Conservation (phyloP, 768 basidiomycete species). For the Cubamyces lactineus region DNA sequence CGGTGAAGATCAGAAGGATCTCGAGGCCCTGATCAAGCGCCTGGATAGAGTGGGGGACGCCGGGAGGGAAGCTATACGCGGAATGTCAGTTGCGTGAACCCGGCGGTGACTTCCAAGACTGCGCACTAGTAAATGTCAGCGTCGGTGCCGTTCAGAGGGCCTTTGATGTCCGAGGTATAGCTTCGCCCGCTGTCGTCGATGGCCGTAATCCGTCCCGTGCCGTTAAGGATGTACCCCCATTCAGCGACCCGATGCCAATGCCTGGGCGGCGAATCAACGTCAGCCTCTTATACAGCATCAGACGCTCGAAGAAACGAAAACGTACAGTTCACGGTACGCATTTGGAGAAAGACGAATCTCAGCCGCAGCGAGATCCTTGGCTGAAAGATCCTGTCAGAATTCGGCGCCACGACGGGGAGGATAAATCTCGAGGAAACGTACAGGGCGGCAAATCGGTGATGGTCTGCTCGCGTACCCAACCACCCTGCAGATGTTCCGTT, state of each 20-base stretch:
- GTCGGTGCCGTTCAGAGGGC: slow-evolving; percentile 28
- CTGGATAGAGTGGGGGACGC: slow-evolving; percentile 33
- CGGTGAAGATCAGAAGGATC: slow-evolving; percentile 33
- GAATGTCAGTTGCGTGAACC: neutral
- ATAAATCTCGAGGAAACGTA: slow-evolving; percentile 9
- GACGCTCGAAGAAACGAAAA: neutral
- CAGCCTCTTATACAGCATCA: neutral
- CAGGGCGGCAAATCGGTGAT: slow-evolving; percentile 35
- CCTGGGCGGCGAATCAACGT: slow-evolving; percentile 15
- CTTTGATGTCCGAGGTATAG: slow-evolving; percentile 31
- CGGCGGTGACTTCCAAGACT: neutral
- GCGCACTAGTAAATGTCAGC: slow-evolving; percentile 33
- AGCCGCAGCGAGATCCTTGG: slow-evolving; percentile 32
- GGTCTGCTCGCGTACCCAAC: slow-evolving; percentile 35
- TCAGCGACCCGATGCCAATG: slow-evolving; percentile 35
- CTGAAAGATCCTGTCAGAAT: slow-evolving; percentile 20
- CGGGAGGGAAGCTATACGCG: slow-evolving; percentile 29
- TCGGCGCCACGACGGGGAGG: neutral
- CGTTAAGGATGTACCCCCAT: slow-evolving; percentile 34
- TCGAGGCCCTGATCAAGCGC: slow-evolving; percentile 33
- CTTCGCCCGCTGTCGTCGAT: slow-evolving; percentile 30
- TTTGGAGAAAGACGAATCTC: slow-evolving; percentile 30
- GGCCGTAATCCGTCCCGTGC: slow-evolving; percentile 31
- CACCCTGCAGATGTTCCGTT: slow-evolving; percentile 20
- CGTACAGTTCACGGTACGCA: slow-evolving; percentile 33